A percentile compares a stretch with the other conserved stretches of the same genome.
These are phyloP conservation scores for Dentipellis fragilis DNA, from an alignment of 768 basidiomycete species.

Conservation along the genomic window DNA sequence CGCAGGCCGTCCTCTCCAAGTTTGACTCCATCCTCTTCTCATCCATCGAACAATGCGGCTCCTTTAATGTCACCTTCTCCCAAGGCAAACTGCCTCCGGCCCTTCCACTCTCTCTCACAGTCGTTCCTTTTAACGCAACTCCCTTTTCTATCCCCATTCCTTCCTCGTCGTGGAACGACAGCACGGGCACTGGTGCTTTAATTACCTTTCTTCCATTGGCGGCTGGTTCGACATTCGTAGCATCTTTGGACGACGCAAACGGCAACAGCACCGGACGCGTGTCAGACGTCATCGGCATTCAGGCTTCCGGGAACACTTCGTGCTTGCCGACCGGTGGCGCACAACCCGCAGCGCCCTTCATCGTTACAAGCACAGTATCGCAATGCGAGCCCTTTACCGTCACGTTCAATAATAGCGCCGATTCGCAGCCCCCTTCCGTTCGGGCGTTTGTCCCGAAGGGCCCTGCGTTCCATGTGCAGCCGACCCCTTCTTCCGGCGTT, in stretches of 20 bases:
- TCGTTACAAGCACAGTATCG: neutral
- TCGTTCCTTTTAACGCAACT: constrained; percentile 45
- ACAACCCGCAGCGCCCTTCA: neutral
- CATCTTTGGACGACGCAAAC: constrained; percentile 38
- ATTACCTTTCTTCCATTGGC: constrained; percentile 44
- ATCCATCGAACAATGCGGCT: constrained; percentile 41
- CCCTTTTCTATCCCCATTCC: constrained; percentile 40
- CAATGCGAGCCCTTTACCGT: constrained; percentile 18
- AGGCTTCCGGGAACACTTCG: constrained; percentile 16
- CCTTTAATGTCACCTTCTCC: constrained; percentile 34
- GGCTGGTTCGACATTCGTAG: constrained; percentile 40
- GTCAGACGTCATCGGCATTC: constrained; percentile 32
- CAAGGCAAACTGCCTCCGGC: constrained; percentile 27
- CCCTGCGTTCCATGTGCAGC: constrained; percentile 17
- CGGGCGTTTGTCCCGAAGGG: constrained; percentile 23
- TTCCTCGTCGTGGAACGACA: constrained; percentile 23
- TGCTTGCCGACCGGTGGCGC: constrained; percentile 15
- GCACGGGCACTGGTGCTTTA: constrained; percentile 29
- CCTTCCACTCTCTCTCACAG: constrained; percentile 34
- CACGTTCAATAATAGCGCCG: constrained; percentile 25
- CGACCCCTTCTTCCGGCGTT: constrained; percentile 14
- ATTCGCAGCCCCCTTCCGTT: constrained; percentile 29
- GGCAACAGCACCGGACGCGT: constrained; percentile 29
- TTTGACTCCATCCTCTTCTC: constrained; percentile 27
- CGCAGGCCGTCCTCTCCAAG: constrained; percentile 17